Conservation (phyloP, 1,139 yeast species). For the Lodderomyces jiufengensis region DNA sequence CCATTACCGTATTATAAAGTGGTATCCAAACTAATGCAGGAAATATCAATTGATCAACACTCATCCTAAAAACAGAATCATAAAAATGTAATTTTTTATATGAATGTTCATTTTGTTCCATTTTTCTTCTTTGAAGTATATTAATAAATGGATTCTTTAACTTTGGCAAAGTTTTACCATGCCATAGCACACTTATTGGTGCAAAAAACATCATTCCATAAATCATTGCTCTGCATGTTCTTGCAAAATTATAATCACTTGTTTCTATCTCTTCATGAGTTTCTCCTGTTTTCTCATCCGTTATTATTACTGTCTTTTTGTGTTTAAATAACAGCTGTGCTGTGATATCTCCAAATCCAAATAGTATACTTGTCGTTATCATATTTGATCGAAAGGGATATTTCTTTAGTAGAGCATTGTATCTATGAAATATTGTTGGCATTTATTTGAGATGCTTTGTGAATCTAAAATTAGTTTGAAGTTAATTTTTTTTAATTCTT, state of each 20-base stretch:
- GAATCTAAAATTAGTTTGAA: too few relatives aligned
- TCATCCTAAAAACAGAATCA: conserved; percentile 36
- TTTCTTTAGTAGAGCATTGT: conserved; percentile 37
- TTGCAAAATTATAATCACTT: conserved; percentile 11
- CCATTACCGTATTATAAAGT: conserved; percentile 41
- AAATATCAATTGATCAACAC: conserved; percentile 34
- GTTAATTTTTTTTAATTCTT: conserved; percentile 9
- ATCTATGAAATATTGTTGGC: conserved; percentile 30
- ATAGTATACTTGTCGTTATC: conserved; percentile 55
- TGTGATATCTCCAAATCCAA: conserved; percentile 70
- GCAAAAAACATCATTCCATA: conserved; percentile 81
- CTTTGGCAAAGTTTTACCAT: conserved; percentile 50
- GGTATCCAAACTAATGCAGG: conserved; percentile 44
- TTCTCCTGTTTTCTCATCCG: conserved; percentile 15
- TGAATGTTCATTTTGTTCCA: conserved; percentile 11
- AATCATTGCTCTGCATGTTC: conserved; percentile 63
- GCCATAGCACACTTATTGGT: conserved; percentile 73
- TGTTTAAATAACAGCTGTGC: conserved; percentile 63
- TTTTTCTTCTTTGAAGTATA: conserved; percentile 6
- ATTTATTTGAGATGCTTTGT: conserved; percentile 24
- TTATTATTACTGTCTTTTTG: conserved; percentile 4
- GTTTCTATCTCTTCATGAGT: conserved; percentile 5
- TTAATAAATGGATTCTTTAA: conserved; percentile 41
- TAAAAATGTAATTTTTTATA: conserved; percentile 20
- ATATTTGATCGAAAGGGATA: conserved; percentile 56